A percentile compares a stretch with the other conserved stretches of the same genome.
Conservation (phyloP, 1,284 basidiomycete genomes). For the Boletellus dicymbophilus region DNA sequence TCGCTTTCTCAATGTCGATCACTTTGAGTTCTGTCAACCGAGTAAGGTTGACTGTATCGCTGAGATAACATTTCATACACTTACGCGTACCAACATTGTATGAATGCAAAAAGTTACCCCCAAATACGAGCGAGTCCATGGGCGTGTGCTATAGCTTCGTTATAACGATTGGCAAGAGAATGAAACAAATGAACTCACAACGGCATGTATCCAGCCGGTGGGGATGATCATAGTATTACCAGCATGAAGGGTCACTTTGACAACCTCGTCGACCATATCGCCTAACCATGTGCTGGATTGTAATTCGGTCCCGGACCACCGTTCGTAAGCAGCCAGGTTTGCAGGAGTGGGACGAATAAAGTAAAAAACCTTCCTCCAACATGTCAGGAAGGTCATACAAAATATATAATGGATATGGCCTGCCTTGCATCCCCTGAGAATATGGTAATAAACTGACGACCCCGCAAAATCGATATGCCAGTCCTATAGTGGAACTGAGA, state of each 20-base stretch:
- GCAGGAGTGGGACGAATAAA: constrained; percentile 90
- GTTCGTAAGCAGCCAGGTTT: constrained; percentile 88
- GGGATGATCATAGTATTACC: constrained; percentile 98
- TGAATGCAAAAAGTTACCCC: constrained; percentile 95
- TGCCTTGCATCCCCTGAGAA: constrained; percentile 82
- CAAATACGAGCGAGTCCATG: constrained; percentile 90
- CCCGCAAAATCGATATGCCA: constrained; percentile 98
- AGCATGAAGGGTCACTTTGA: constrained; percentile 77
- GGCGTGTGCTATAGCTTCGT: constrained; percentile 74
- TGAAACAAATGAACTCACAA: constrained; percentile 55
- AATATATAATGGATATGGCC: constrained; percentile 12
- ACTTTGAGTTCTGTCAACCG: constrained; percentile 72
- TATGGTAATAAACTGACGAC: constrained; percentile 93
- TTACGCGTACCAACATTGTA: constrained; percentile 75
- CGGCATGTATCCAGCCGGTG: constrained; percentile 97
- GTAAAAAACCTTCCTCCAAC: constrained; percentile 76
- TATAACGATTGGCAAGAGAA: not conserved
- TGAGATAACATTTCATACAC: constrained; percentile 26
- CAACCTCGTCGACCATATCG: constrained; percentile 86
- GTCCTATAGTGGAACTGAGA: constrained; percentile 56
- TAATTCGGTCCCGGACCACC: constrained; percentile 88
- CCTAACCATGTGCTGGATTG: constrained; percentile 92
- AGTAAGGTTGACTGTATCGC: constrained; percentile 3
- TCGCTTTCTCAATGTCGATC: constrained; percentile 89
- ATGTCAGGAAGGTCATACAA: constrained; percentile 12